Conservation (phyloP, 352 stramenopile genomes). For the Phytophthora cactorum region DNA sequence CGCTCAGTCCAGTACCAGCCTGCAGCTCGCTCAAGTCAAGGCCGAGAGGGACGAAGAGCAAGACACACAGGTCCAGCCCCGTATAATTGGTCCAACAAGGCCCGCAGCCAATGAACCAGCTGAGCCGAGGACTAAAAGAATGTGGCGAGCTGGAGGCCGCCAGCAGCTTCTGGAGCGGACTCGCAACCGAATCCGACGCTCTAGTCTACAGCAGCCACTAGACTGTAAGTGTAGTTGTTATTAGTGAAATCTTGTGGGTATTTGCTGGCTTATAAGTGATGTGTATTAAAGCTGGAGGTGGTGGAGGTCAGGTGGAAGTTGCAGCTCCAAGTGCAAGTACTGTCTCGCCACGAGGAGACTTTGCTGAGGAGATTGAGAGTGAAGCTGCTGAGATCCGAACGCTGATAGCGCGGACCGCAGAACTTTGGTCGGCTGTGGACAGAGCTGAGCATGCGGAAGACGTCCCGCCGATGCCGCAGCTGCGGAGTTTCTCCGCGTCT, state of each 20-base stretch:
- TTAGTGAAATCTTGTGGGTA: neutral
- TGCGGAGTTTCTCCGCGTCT: conserved; percentile 11
- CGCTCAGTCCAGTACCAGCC: neutral
- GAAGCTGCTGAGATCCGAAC: conserved; percentile 41
- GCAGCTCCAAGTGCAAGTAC: neutral
- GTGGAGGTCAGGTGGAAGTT: neutral
- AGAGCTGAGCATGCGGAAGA: conserved; percentile 21
- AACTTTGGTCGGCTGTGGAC: conserved; percentile 43
- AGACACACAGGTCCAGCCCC: neutral
- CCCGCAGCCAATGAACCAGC: conserved; percentile 4
- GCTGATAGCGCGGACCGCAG: conserved; percentile 39
- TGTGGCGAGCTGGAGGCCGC: conserved; percentile 10
- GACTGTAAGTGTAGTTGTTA: conserved; percentile 20
- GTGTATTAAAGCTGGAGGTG: conserved; percentile 1
- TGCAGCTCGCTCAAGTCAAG: conserved; percentile 7
- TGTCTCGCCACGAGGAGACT: conserved; percentile 10
- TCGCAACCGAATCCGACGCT: conserved; percentile 18
- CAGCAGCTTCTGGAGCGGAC: conserved; percentile 26
- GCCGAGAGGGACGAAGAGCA: conserved; percentile 24
- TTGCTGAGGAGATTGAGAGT: conserved; percentile 41
- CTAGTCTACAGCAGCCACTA: conserved; percentile 27
- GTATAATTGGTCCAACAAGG: conserved; percentile 1
- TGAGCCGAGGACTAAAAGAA: conserved; percentile 9
- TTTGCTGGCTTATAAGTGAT: conserved; percentile 11
- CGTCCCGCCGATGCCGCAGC: neutral